Percentiles rank a stretch among this genome's conserved stretches.
Evolutionary conservation across 345 rosid species (phyloP).

Genomic region (Angophora floribunda): DNA sequence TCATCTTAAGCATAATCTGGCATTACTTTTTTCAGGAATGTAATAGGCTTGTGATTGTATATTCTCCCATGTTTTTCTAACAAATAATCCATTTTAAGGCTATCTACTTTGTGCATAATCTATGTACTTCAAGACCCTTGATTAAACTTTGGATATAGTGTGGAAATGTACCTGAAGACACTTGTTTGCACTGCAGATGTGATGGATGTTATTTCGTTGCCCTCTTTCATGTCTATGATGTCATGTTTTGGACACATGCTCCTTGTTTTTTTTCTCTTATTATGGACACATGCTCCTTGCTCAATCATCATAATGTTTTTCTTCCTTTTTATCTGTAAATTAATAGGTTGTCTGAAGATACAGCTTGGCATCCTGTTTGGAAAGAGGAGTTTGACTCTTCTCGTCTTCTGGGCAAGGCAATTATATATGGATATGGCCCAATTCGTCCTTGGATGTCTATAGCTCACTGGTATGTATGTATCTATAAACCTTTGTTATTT

Average conservation of each 20-base stretch:
- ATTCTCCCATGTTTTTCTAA: too few species aligned
- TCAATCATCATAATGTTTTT: too few species aligned
- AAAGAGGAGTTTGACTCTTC: constrained; percentile 53
- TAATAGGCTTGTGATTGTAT: constrained; percentile 21
- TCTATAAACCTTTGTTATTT: not conserved
- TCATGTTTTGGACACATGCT: not conserved
- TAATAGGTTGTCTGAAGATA: constrained; percentile 58
- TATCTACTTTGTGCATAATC: not conserved
- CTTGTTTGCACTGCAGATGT: not conserved
- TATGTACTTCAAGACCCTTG: not conserved
- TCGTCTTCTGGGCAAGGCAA: constrained; percentile 45
- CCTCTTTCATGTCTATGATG: not conserved
- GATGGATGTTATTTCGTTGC: not conserved
- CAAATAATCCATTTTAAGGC: not conserved
- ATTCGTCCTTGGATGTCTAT: constrained; percentile 79
- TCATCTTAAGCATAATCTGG: constrained; percentile 42
- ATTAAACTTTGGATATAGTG: not conserved
- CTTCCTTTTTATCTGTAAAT: too few species aligned
- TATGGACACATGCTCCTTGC: too few species aligned
- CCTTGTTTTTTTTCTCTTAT: too few species aligned
- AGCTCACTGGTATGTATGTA: constrained; percentile 44
- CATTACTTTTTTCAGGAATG: constrained; percentile 64
- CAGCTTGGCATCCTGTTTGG: constrained; percentile 85
- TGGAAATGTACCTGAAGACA: not conserved
- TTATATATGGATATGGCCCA: constrained; percentile 73